phyloP scores from a whole-genome alignment of 2,329 filamentous ascomycete species.

The Epicoccum nigrum region DNA sequence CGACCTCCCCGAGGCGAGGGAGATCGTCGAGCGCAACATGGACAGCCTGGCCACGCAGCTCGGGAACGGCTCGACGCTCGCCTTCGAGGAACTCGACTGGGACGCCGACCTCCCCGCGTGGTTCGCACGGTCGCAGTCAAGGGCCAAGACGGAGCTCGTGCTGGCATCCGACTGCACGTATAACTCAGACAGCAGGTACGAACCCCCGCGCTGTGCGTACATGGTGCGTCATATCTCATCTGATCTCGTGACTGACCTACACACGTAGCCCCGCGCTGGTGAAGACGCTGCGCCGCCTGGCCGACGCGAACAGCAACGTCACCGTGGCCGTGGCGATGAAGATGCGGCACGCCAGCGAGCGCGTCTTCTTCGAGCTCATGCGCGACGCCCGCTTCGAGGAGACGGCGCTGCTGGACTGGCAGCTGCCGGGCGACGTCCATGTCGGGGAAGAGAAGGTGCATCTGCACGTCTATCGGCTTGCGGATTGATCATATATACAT shows the following conservation, averaged over 20 bases:
- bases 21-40: conserved; percentile 65
- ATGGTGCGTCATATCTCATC: neutral
- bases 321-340: conserved; percentile 69
- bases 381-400: conserved; percentile 33
- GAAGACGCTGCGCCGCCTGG: conserved; percentile 59
- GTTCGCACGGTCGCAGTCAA: conserved; percentile 7
- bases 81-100: conserved; percentile 68
- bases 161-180: conserved; percentile 76
- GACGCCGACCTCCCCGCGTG: conserved; percentile 56
- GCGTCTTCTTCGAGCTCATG: conserved; percentile 67
- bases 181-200: conserved; percentile 65
- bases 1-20: conserved; percentile 68
- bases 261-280: conserved; percentile 64
- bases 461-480: conserved; percentile 27
- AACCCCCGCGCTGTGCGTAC: too few species aligned
- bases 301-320: conserved; percentile 47
- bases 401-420: conserved; percentile 18
- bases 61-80: conserved; percentile 51
- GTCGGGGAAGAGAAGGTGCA: conserved; percentile 35
- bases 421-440: conserved; percentile 37
- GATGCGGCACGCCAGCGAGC: conserved; percentile 69
- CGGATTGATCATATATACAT: too few species aligned
- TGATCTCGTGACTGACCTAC: neutral
- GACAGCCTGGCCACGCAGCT: conserved; percentile 44
- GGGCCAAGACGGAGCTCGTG: conserved; percentile 60